phyloP scores from a whole-genome alignment of 1,284 basidiomycete genomes.

The Rhodofomes roseus region DNA sequence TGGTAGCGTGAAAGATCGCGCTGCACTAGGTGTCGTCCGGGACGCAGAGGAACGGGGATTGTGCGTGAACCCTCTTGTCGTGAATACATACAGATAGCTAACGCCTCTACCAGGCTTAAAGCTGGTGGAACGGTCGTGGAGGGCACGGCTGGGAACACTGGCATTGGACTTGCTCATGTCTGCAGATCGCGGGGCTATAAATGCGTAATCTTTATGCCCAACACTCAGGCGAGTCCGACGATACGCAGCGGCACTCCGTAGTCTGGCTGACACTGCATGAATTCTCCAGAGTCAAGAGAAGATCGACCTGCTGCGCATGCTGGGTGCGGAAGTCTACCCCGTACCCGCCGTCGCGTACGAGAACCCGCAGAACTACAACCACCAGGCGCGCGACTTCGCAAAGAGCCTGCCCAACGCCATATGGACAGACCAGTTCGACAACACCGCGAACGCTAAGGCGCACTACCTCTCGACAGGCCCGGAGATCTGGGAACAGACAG shows the following conservation, averaged over 20 bases:
- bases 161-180: slow-evolving; percentile 94
- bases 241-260: slow-evolving; percentile 9
- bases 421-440: slow-evolving; percentile 99
- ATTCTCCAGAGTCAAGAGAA: slow-evolving; percentile 85
- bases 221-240: slow-evolving; percentile 69
- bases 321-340: slow-evolving; percentile 93
- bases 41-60: slow-evolving; percentile 86
- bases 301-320: slow-evolving; percentile 95
- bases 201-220: slow-evolving; percentile 99
- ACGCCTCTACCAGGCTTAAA: slow-evolving; percentile 55
- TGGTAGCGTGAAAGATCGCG: slow-evolving; percentile 98
- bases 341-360: slow-evolving; percentile 97
- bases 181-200: slow-evolving; percentile 92
- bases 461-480: slow-evolving; percentile 94
- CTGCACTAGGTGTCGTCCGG: slow-evolving; percentile 85
- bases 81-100: not conserved
- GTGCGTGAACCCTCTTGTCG: slow-evolving; percentile 38
- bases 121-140: slow-evolving; percentile 96
- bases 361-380: slow-evolving; percentile 97
- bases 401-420: slow-evolving; percentile 83
- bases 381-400: slow-evolving; percentile 92
- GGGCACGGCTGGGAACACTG: slow-evolving; percentile 99
- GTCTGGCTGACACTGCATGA: not conserved
- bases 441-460: slow-evolving; percentile 83
- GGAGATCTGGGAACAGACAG: slow-evolving; percentile 93